Conservation (phyloP, 2,329 filamentous ascomycete species). For the Talaromyces atroroseus region DNA sequence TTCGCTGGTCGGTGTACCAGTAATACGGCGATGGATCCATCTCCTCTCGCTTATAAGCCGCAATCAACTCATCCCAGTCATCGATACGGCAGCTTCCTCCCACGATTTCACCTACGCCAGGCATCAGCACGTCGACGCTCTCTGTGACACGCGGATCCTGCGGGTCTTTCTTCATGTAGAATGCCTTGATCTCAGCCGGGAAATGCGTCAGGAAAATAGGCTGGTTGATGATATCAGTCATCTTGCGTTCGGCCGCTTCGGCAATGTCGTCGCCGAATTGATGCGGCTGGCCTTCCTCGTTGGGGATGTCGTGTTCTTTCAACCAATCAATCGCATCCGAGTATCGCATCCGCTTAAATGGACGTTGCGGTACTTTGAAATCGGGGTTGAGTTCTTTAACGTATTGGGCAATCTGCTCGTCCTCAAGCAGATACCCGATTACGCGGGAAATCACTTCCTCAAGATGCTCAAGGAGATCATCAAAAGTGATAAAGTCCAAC, state of each 20-base stretch:
- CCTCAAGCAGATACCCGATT: slow-evolving; percentile 67
- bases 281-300: slow-evolving; percentile 88
- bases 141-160: slow-evolving; percentile 80
- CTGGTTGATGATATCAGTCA: slow-evolving; percentile 94
- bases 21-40: slow-evolving; percentile 85
- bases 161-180: slow-evolving; percentile 94
- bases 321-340: slow-evolving; percentile 92
- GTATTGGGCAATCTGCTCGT: slow-evolving; percentile 65
- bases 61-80: slow-evolving; percentile 81
- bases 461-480: slow-evolving; percentile 79
- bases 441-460: slow-evolving; percentile 85
- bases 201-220: slow-evolving; percentile 98
- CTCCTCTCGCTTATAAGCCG: slow-evolving; percentile 77
- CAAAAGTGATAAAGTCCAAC: slow-evolving; percentile 90
- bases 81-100: slow-evolving; percentile 96
- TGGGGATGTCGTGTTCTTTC: slow-evolving; percentile 78
- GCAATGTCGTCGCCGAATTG: slow-evolving; percentile 96
- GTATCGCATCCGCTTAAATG: slow-evolving; percentile 95
- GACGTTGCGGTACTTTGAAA: slow-evolving; percentile 73
- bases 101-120: slow-evolving; percentile 93
- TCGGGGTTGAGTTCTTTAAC: slow-evolving; percentile 86
- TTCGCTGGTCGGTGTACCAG: slow-evolving; percentile 98
- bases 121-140: slow-evolving; percentile 82
- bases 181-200: slow-evolving; percentile 94
- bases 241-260: slow-evolving; percentile 89